Conservation (phyloP, 805 yeast species). For the Maudiozyma bulderi region DNA sequence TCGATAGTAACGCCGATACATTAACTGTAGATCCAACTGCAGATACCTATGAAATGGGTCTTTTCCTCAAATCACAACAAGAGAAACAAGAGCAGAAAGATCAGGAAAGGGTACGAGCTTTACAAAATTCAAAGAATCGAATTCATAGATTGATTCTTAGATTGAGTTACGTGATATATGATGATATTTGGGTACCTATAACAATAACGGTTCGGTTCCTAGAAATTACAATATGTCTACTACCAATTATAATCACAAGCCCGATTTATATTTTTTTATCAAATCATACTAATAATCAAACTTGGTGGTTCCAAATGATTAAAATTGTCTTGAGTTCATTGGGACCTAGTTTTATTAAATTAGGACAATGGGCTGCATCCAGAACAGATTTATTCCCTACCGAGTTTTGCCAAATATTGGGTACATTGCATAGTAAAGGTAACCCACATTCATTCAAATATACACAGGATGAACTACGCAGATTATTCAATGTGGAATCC, state of each 20-base stretch:
- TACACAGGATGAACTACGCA: conserved; percentile 49
- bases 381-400: conserved; percentile 85
- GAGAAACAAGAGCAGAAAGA: conserved; percentile 27
- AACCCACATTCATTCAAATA: conserved; percentile 55
- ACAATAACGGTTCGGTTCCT: conserved; percentile 59
- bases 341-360: conserved; percentile 83
- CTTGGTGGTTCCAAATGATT: conserved; percentile 58
- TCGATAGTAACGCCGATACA: background rate
- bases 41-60: conserved; percentile 63
- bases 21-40: conserved; percentile 36
- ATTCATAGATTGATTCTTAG: conserved; percentile 13
- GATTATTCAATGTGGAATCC: conserved; percentile 45
- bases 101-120: background rate
- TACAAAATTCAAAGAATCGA: too few species aligned
- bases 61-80: conserved; percentile 48
- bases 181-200: conserved; percentile 59
- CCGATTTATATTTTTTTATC: conserved; percentile 42
- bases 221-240: conserved; percentile 29
- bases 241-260: conserved; percentile 56
- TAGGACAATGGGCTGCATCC: conserved; percentile 99
- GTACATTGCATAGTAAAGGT: conserved; percentile 74
- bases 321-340: conserved; percentile 67
- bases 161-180: conserved; percentile 38
- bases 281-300: conserved; percentile 29
- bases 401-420: conserved; percentile 67